A percentile compares a stretch with the other conserved stretches of the same genome.
Evolutionary conservation across 129 eudicot species (phyloP).

Genomic region (Centrapalus pauciflorus): DNA sequence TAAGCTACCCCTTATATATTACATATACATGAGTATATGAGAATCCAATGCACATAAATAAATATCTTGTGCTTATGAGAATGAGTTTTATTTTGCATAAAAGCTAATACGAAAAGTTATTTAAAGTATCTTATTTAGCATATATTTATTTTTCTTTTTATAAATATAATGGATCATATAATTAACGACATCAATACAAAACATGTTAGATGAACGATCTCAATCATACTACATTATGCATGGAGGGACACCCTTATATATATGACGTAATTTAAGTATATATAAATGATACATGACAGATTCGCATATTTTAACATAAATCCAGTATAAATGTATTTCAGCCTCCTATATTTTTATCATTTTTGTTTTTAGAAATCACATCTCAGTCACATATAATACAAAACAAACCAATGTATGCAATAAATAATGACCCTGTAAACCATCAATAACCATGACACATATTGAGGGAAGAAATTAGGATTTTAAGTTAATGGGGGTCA

Average conservation of each 20-base stretch:
- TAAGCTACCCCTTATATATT: no score
- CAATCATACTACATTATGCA: slow-evolving; percentile 10
- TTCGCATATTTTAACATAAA: not conserved
- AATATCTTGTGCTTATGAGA: no score
- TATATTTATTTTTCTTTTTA: no score
- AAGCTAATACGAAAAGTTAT: no score
- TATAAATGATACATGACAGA: not conserved
- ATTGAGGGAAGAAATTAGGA: no score
- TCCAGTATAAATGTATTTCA: not conserved
- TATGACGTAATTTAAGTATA: not conserved
- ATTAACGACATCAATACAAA: not conserved
- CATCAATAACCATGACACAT: not conserved
- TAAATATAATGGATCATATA: no score
- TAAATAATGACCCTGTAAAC: not conserved
- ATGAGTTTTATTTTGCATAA: no score
- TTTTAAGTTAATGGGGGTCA: no score
- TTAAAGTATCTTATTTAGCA: no score
- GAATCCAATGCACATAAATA: not conserved
- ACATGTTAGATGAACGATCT: slow-evolving; percentile 17
- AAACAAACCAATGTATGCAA: not conserved
- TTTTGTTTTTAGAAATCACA: not conserved
- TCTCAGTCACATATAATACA: not conserved
- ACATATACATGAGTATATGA: not conserved
- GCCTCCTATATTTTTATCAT: not conserved
- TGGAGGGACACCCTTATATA: slow-evolving; percentile 2